Base-by-base conservation (phyloP, 306 rosid genomes). In the Cucurbita ficifolia region DNA sequence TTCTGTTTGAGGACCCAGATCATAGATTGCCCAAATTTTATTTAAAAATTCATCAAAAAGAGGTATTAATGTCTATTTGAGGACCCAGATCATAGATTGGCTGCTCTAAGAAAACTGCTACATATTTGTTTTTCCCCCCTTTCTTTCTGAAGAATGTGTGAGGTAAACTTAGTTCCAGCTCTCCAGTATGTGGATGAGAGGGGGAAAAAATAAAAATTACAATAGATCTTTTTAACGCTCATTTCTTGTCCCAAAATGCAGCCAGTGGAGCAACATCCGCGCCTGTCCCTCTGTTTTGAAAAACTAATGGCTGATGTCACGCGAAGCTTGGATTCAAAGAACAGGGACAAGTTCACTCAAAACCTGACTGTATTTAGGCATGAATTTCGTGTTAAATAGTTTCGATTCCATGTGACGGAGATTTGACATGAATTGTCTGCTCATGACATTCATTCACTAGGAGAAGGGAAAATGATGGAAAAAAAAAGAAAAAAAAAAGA, bases 261-360 rank as follows among this genome's bases (percentile, higher is more conserved):
- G 89, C 77, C 85, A 18, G 85, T 35, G 12, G 89, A 86, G 75
- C 89, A 86, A 71, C 87, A 86, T 68, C 79, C 84, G 36, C 85
- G 89, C 62, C 87, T 86, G 24, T 83, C 81, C 56, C 72, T 77
- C 79, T 86, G 87, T 70, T 86, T 86, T 55, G 89, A 83, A 80
- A 86, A 83, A 71, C 82, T 86, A 58, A 86, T 86, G 89, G 70
- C 81, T 11, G 87, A 86, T 68, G 89, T 86, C 16, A 86, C 89
- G 50, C 83, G 89, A 76, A 83, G 85, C 76, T 81, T 86, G 84
- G 89, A 86, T 75, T 83, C 89, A 35, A 86, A 86, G 76, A 86
- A 83, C 82, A 72, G 85, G 71, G 89, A 86, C 80, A 86, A 86
- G 75, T 86, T 86, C 76, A 83, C 89, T 42, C 89, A 86, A 79